Evolutionary conservation across 2,329 filamentous ascomycete species (phyloP).

Genomic region (Fusarium austroafricanum): DNA sequence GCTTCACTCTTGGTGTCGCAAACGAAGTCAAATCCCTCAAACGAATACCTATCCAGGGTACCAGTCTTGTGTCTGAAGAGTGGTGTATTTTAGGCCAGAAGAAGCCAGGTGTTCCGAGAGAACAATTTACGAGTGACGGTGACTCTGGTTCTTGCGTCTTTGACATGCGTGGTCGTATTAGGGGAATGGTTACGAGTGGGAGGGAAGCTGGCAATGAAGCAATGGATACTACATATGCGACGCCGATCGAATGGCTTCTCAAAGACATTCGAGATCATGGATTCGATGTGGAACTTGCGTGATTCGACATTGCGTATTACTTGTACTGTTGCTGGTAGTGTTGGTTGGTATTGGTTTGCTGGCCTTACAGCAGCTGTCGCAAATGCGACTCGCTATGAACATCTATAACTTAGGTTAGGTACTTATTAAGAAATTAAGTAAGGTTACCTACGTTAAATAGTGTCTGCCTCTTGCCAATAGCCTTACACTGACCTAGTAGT

Average conservation of each 20-base stretch:
- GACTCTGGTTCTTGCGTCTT: constrained; percentile 17
- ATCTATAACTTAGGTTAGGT: too few species aligned
- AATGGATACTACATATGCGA: constrained; percentile 3
- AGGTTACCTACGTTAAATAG: too few species aligned
- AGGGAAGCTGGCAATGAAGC: background rate
- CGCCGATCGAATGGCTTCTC: constrained; percentile 24
- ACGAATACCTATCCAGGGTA: background rate
- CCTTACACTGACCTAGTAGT: too few species aligned
- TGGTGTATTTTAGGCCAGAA: constrained; percentile 11
- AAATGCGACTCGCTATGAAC: too few species aligned
- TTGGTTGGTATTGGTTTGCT: too few species aligned
- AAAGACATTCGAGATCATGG: constrained; percentile 4
- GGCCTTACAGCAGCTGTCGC: too few species aligned
- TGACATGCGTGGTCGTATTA: constrained; percentile 1
- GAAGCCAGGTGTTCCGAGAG: background rate
- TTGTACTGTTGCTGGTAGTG: too few species aligned
- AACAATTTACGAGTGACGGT: background rate
- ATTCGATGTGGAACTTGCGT: background rate
- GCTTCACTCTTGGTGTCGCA: constrained; percentile 1
- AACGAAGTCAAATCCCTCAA: constrained; percentile 3
- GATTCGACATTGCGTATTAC: too few species aligned
- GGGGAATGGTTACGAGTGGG: background rate
- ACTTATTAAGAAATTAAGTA: too few species aligned
- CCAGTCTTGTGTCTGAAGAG: background rate
- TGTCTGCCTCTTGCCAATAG: too few species aligned